A percentile compares a stretch with the other conserved stretches of the same genome.
These are phyloP conservation scores for Yamadazyma trypodendri DNA, from an alignment of 1,139 yeast genomes.

Conservation along the genomic window DNA sequence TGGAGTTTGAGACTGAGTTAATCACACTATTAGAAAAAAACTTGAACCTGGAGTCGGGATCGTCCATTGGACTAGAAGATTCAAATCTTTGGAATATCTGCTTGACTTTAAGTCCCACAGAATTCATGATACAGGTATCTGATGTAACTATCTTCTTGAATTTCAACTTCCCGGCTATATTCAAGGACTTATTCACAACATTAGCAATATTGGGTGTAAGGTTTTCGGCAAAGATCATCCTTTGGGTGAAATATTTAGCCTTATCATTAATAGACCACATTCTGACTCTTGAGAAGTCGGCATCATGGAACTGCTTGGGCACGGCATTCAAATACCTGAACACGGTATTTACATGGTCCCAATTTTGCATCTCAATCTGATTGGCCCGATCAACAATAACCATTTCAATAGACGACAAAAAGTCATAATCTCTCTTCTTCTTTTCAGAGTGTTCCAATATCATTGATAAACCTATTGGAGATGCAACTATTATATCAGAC, in stretches of 20 bases:
- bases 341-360: conserved; percentile 81
- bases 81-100: conserved; percentile 77
- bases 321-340: conserved; percentile 69
- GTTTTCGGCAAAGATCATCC: conserved; percentile 70
- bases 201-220: conserved; percentile 80
- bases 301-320: conserved; percentile 76
- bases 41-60: conserved; percentile 79
- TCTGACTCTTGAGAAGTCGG: conserved; percentile 88
- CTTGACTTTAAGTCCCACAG: conserved; percentile 56
- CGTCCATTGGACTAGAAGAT: conserved; percentile 54
- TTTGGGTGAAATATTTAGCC: conserved; percentile 73
- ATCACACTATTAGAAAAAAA: conserved; percentile 71
- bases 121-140: conserved; percentile 46
- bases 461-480: conserved; percentile 88
- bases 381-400: conserved; percentile 79
- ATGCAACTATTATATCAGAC: conserved; percentile 84
- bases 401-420: conserved; percentile 84
- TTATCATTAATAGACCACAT: conserved; percentile 92
- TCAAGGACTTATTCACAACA: conserved; percentile 55
- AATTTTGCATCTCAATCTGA: conserved; percentile 88
- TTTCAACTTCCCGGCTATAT: conserved; percentile 66
- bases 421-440: conserved; percentile 62
- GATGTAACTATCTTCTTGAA: conserved; percentile 41
- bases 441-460: conserved; percentile 67
- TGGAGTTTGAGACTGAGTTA: conserved; percentile 62